Evolutionary conservation across 2,329 filamentous ascomycete species (phyloP).

Genomic region (Monilinia vaccinii-corymbosi): DNA sequence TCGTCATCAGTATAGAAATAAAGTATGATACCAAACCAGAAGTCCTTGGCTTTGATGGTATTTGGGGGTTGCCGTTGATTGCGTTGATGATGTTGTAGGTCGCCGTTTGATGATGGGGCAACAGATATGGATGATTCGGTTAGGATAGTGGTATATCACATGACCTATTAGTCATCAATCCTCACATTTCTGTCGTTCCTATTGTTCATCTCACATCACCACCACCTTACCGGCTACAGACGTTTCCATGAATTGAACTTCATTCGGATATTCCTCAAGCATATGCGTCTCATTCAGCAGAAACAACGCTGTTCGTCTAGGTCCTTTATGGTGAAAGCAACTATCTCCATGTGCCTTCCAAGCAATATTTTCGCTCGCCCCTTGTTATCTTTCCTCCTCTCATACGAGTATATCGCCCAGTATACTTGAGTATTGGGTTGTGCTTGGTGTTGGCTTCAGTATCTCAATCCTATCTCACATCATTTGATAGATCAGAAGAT

Average conservation of each 20-base stretch:
- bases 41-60: constrained; percentile 5
- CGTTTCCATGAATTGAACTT: neutral
- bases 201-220: too few relatives aligned
- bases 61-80: constrained; percentile 7
- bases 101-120: constrained; percentile 3
- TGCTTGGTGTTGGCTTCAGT: neutral
- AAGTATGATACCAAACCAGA: neutral
- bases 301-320: neutral
- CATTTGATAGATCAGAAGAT: neutral
- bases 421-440: too few relatives aligned
- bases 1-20: neutral
- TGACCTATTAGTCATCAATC: neutral
- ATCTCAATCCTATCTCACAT: neutral
- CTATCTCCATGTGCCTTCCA: neutral
- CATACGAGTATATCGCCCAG: too few relatives aligned
- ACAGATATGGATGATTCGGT: neutral
- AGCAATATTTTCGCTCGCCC: neutral
- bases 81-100: constrained; percentile 10
- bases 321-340: neutral
- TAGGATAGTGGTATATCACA: neutral
- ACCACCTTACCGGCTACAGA: too few relatives aligned
- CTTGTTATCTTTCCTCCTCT: too few relatives aligned
- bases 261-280: neutral
- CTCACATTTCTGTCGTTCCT: too few relatives aligned
- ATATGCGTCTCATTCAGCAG: neutral